A percentile compares a stretch with the other conserved stretches of the same genome.
Evolutionary conservation across 2,329 filamentous ascomycete species (phyloP).

Genomic region (Colletotrichum musicola): DNA sequence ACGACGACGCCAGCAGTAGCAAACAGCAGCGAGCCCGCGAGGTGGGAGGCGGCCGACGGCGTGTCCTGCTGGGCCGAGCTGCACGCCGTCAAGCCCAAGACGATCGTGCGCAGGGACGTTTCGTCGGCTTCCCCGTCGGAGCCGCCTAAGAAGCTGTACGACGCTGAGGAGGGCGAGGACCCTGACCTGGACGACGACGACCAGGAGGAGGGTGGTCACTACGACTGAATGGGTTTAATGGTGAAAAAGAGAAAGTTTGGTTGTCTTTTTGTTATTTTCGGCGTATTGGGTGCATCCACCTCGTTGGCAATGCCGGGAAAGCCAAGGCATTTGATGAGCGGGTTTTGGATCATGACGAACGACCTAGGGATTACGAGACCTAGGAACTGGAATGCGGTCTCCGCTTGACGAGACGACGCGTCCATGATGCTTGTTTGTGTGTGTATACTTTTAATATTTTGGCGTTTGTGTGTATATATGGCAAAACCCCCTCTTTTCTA

Average conservation of each 20-base stretch:
- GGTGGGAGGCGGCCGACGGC: constrained; percentile 53
- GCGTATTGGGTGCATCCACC: neutral
- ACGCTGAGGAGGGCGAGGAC: constrained; percentile 51
- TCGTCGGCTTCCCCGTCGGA: constrained; percentile 18
- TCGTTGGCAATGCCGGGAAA: neutral
- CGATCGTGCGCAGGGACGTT: constrained; percentile 28
- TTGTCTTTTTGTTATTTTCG: neutral
- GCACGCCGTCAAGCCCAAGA: constrained; percentile 46
- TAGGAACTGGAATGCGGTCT: neutral
- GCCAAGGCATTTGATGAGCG: neutral
- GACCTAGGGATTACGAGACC: neutral
- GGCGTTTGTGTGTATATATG: constrained; percentile 16
- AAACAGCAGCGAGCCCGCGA: constrained; percentile 46
- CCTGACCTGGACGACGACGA: constrained; percentile 46
- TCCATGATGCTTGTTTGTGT: too few relatives aligned
- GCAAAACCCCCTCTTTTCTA: constrained; percentile 25
- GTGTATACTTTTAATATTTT: neutral
- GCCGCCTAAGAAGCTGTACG: constrained; percentile 46
- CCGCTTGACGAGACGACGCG: neutral
- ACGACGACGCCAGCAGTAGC: neutral
- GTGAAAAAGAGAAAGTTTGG: neutral
- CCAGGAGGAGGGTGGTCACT: constrained; percentile 37
- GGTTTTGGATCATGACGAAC: neutral
- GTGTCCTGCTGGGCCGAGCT: constrained; percentile 53
- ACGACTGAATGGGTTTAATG: constrained; percentile 6